Conservation (phyloP, 2,329 filamentous ascomycete genomes). For the Kalmusia sp. region DNA sequence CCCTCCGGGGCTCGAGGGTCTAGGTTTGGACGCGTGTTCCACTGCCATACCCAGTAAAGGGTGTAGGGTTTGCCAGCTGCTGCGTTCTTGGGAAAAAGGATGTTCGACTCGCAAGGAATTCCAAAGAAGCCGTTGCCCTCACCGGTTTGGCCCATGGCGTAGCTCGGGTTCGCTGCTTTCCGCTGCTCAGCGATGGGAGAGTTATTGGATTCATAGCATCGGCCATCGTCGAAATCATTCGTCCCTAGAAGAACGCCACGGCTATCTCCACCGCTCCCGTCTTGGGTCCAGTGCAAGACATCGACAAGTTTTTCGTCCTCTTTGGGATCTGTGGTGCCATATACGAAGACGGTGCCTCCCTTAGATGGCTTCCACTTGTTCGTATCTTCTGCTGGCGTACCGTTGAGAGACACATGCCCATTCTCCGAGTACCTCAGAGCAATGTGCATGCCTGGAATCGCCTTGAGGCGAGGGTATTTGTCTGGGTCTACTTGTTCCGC, state of each 20-base stretch:
- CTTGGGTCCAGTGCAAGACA: conserved; percentile 81
- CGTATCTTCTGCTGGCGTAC: conserved; percentile 35
- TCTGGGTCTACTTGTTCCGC: conserved; percentile 55
- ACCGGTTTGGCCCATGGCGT: conserved; percentile 57
- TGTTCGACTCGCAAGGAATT: conserved; percentile 81
- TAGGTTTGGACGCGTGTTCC: conserved; percentile 54
- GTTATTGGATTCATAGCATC: conserved; percentile 82
- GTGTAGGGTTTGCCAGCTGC: conserved; percentile 73
- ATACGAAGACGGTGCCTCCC: conserved; percentile 57
- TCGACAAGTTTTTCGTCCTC: conserved; percentile 64
- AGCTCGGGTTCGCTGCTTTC: conserved; percentile 62
- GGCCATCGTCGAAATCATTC: conserved; percentile 86
- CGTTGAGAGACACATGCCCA: conserved; percentile 53
- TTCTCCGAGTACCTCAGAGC: conserved; percentile 61
- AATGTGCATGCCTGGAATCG: conserved; percentile 55
- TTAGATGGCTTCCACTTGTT: conserved; percentile 52
- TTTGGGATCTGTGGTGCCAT: conserved; percentile 56
- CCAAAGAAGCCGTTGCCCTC: conserved; percentile 51
- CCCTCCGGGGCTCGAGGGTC: conserved; percentile 21
- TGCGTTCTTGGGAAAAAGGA: conserved; percentile 74
- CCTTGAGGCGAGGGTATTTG: conserved; percentile 68
- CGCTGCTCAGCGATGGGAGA: conserved; percentile 65
- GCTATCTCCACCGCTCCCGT: conserved; percentile 81
- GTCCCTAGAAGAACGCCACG: conserved; percentile 78
- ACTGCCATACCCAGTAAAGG: conserved; percentile 97